These are phyloP conservation scores for Aspergillus steynii DNA, from an alignment of 495 filamentous ascomycete species.

Conservation along the genomic window DNA sequence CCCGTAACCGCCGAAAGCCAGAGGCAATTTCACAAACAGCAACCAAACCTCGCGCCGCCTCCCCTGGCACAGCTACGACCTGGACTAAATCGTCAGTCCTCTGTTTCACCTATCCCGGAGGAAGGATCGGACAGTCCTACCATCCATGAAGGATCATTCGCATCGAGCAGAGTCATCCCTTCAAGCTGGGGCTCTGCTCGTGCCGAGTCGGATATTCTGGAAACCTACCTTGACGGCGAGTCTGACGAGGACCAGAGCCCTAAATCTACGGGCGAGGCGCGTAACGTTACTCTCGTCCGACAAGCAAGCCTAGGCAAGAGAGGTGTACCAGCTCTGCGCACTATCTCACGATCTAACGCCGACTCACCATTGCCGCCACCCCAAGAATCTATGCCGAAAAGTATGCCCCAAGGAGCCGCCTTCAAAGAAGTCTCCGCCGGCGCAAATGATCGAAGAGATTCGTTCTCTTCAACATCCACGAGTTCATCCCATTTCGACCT, in stretches of 20 bases:
- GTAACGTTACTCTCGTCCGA: slow-evolving; percentile 66
- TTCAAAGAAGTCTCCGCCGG: slow-evolving; percentile 25
- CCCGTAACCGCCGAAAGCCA: slow-evolving; percentile 13
- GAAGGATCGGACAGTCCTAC: slow-evolving; percentile 59
- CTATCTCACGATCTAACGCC: slow-evolving; percentile 48
- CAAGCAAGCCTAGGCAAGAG: slow-evolving; percentile 76
- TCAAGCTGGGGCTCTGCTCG: slow-evolving; percentile 63
- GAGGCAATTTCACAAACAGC: slow-evolving; percentile 15
- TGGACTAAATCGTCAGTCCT: slow-evolving; percentile 56
- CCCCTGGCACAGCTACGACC: slow-evolving; percentile 13
- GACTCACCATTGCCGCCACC: slow-evolving; percentile 22
- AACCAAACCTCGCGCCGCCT: slow-evolving; percentile 32
- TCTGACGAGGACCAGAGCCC: slow-evolving; percentile 40
- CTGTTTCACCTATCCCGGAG: slow-evolving; percentile 86
- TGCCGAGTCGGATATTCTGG: slow-evolving; percentile 48
- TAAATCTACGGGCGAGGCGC: slow-evolving; percentile 41
- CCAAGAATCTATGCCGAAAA: slow-evolving; percentile 22
- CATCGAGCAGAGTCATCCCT: slow-evolving; percentile 80
- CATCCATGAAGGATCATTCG: slow-evolving; percentile 66
- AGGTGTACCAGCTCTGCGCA: slow-evolving; percentile 70
- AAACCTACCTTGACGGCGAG: slow-evolving; percentile 38
- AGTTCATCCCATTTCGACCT: slow-evolving; percentile 32
- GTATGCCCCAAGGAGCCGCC: slow-evolving; percentile 13
- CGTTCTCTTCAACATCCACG: slow-evolving; percentile 31
- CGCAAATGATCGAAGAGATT: slow-evolving; percentile 21